A percentile compares a stretch with the other conserved stretches of the same genome.
These are phyloP conservation scores for Candida manassasensis DNA, from an alignment of 805 yeast species.

Conservation along the genomic window DNA sequence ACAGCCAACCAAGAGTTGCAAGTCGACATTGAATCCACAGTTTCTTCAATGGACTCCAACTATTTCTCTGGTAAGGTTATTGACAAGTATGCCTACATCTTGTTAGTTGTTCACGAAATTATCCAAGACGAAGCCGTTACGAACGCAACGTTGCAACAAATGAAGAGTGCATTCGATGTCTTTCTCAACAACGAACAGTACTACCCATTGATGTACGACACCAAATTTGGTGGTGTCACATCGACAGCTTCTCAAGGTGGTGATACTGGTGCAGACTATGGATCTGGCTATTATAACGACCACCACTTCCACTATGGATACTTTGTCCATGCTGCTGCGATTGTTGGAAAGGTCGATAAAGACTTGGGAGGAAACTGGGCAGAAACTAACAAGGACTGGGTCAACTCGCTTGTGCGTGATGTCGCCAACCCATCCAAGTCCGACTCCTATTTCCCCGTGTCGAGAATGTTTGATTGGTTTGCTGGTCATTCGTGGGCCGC, in stretches of 20 bases:
- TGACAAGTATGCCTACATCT: slow-evolving; percentile 54
- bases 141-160: slow-evolving; percentile 23
- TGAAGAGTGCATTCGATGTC: slow-evolving; percentile 42
- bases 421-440: slow-evolving; percentile 56
- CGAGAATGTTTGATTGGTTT: slow-evolving; percentile 70
- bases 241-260: slow-evolving; percentile 45
- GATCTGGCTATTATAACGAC: slow-evolving; percentile 75
- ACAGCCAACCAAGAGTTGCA: slow-evolving; percentile 44
- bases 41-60: slow-evolving; percentile 35
- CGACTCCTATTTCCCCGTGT: slow-evolving; percentile 65
- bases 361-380: slow-evolving; percentile 53
- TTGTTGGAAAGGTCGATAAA: slow-evolving; percentile 63
- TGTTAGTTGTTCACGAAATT: slow-evolving; percentile 47
- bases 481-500: slow-evolving; percentile 78
- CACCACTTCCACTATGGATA: slow-evolving; percentile 89
- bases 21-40: slow-evolving; percentile 42
- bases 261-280: slow-evolving; percentile 53
- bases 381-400: slow-evolving; percentile 46
- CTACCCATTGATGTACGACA: slow-evolving; percentile 52
- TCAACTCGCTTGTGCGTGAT: slow-evolving; percentile 58
- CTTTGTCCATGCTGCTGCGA: slow-evolving; percentile 77
- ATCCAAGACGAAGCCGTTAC: slow-evolving; percentile 40
- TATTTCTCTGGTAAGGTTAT: slow-evolving; percentile 51
- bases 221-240: slow-evolving; percentile 53
- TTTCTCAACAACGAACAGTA: slow-evolving; percentile 39